Evolutionary conservation across 2,329 filamentous ascomycete genomes (phyloP).

Genomic region (Phialophora macrospora): DNA sequence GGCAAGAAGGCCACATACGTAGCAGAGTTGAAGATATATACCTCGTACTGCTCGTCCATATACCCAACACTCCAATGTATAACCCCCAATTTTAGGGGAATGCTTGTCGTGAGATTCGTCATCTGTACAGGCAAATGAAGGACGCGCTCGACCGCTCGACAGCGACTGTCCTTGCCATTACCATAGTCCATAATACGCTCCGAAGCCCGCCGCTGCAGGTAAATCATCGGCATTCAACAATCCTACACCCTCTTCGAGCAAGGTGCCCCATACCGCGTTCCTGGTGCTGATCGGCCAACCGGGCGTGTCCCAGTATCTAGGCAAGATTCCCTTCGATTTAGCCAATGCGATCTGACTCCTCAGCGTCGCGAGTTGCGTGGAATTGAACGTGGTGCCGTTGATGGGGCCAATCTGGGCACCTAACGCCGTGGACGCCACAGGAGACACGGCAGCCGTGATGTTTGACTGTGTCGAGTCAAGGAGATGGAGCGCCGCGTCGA

Average conservation of each 20-base stretch:
- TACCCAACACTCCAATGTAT: background rate
- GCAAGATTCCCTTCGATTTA: conserved; percentile 61
- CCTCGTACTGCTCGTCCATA: background rate
- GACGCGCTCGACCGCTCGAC: background rate
- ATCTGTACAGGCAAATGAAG: background rate
- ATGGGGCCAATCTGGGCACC: conserved; percentile 48
- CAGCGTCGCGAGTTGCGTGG: conserved; percentile 56
- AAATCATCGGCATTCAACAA: conserved; percentile 69
- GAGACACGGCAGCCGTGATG: conserved; percentile 56
- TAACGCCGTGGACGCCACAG: conserved; percentile 62
- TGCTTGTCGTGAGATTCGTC: background rate
- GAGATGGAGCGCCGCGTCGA: conserved; percentile 60
- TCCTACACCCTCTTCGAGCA: conserved; percentile 64
- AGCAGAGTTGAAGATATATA: background rate
- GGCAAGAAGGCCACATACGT: background rate
- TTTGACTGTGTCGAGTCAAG: conserved; percentile 54
- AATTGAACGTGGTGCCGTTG: conserved; percentile 52
- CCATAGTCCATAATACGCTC: conserved; percentile 33
- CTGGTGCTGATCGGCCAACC: conserved; percentile 63
- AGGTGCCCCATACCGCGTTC: conserved; percentile 62
- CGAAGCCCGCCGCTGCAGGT: conserved; percentile 52
- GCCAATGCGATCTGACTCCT: conserved; percentile 59
- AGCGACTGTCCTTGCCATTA: background rate
- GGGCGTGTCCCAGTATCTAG: conserved; percentile 68
- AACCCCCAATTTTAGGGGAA: background rate